These are phyloP conservation scores for Curvularia lunata DNA, from an alignment of 2,329 filamentous ascomycete genomes.

Conservation along the genomic window DNA sequence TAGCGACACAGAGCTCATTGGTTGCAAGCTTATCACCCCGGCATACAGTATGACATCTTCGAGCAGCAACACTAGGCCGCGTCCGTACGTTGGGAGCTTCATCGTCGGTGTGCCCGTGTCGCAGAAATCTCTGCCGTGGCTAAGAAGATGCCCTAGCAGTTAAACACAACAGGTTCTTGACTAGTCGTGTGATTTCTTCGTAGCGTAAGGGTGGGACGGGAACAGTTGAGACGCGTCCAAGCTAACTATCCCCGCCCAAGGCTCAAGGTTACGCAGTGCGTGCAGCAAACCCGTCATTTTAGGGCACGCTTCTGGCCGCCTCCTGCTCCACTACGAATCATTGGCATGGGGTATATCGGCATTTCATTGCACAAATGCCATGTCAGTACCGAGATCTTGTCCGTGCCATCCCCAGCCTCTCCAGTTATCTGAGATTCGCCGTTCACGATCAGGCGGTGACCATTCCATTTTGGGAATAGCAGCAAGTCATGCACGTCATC, in stretches of 20 bases:
- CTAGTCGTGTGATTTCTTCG: background rate
- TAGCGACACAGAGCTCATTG: constrained; percentile 10
- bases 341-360: constrained; percentile 1
- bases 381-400: constrained; percentile 6
- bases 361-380: constrained; percentile 4
- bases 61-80: constrained; percentile 2
- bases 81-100: constrained; percentile 2
- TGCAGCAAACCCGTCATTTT: constrained; percentile 7
- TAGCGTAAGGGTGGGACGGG: background rate
- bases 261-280: constrained; percentile 12
- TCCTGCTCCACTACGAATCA: constrained; percentile 1
- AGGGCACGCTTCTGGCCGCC: constrained; percentile 12
- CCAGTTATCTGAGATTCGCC: constrained; percentile 5
- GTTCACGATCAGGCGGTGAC: background rate
- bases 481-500: constrained; percentile 6
- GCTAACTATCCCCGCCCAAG: constrained; percentile 6
- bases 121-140: constrained; percentile 4
- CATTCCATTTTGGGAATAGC: constrained; percentile 3
- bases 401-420: background rate
- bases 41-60: constrained; percentile 8
- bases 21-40: constrained; percentile 8
- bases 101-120: constrained; percentile 13
- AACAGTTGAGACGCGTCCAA: constrained; percentile 5
- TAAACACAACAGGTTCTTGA: background rate
- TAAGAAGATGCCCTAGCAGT: constrained; percentile 13